These are phyloP conservation scores for Umbilicaria muhlenbergii DNA, from an alignment of 495 filamentous ascomycete genomes.

Conservation along the genomic window DNA sequence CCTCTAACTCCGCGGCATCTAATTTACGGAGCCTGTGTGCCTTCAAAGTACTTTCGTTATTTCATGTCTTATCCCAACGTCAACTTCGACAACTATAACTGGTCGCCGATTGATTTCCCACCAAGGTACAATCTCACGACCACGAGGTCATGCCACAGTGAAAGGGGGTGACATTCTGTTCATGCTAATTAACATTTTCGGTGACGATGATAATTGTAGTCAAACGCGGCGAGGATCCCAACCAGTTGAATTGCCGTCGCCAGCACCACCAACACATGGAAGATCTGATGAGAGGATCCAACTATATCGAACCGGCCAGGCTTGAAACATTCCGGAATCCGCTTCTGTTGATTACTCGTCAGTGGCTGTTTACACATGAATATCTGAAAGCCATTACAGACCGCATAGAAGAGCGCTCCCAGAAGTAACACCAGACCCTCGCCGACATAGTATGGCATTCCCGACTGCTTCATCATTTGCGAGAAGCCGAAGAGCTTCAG, in stretches of 20 bases:
- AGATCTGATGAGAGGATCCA: conserved; percentile 68
- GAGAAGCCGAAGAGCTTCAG: conserved; percentile 22
- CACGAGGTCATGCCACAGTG: too few relatives aligned
- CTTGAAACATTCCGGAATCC: conserved; percentile 22
- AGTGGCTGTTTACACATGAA: background rate
- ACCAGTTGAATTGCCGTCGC: conserved; percentile 49
- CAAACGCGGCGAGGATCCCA: conserved; percentile 18
- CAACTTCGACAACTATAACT: too few relatives aligned
- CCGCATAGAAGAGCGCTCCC: conserved; percentile 13
- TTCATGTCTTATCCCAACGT: too few relatives aligned
- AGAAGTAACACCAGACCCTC: conserved; percentile 21
- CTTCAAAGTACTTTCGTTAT: too few relatives aligned
- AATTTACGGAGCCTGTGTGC: too few relatives aligned
- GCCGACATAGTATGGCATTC: conserved; percentile 28
- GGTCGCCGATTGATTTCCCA: too few relatives aligned
- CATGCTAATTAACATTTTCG: too few relatives aligned
- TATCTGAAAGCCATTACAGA: too few relatives aligned
- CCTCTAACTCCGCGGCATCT: too few relatives aligned
- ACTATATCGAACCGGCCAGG: conserved; percentile 51
- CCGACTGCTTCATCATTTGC: conserved; percentile 24
- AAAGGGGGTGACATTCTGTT: too few relatives aligned
- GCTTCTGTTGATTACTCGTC: conserved; percentile 8
- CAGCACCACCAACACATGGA: conserved; percentile 55
- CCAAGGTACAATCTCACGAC: too few relatives aligned
- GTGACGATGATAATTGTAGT: conserved; percentile 1